Conservation (phyloP, 306 rosid species). For the Macrotyloma uniflorum region DNA sequence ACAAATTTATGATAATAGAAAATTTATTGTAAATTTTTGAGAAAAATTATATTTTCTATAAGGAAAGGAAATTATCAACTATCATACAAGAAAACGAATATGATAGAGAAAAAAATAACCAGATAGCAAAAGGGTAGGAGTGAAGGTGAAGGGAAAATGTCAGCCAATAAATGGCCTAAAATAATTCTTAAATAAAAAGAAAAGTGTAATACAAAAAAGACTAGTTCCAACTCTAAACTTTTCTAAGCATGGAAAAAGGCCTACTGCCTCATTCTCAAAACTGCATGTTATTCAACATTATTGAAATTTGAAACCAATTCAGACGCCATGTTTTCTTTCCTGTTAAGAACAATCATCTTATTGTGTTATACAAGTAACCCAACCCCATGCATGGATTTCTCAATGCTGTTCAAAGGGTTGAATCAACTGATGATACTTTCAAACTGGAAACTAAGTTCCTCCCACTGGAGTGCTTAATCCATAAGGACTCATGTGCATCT, state of each 20-base stretch:
- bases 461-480: conserved; percentile 31
- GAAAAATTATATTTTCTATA: too few species aligned
- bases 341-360: conserved; percentile 42
- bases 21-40: too few species aligned
- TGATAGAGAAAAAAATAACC: too few species aligned
- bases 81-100: too few species aligned
- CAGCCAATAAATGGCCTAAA: conserved; percentile 31
- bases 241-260: conserved; percentile 41
- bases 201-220: conserved; percentile 45
- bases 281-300: conserved; percentile 47
- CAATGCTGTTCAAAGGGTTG: conserved; percentile 41
- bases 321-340: conserved; percentile 39
- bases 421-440: conserved; percentile 36
- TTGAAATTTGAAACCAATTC: conserved; percentile 44
- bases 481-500: neutral
- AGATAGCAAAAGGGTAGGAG: neutral
- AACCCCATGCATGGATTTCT: conserved; percentile 47
- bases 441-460: conserved; percentile 33
- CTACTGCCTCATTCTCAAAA: conserved; percentile 43
- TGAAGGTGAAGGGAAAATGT: neutral
- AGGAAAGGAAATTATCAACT: too few species aligned
- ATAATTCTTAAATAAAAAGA: conserved; percentile 33
- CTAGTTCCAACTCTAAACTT: conserved; percentile 50
- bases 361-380: conserved; percentile 37
- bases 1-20: too few species aligned